phyloP scores from a whole-genome alignment of 164 flowering plant genomes.

The Protea cynaroides region DNA sequence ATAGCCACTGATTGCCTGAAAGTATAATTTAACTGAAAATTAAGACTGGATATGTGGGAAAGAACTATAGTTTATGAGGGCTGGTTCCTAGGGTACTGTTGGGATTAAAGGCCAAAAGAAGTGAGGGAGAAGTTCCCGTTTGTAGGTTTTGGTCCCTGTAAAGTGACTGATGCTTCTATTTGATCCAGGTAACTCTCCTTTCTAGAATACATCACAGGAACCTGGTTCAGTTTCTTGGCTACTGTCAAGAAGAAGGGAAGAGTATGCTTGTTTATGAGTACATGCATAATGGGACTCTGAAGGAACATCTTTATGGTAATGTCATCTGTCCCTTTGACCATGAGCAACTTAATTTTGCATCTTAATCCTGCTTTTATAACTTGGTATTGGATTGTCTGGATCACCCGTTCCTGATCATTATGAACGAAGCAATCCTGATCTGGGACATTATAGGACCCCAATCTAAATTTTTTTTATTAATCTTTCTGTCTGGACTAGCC shows the following conservation, averaged over 20 bases:
- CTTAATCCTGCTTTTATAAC: not conserved
- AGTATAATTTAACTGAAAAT: not conserved
- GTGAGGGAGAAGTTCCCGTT: not conserved
- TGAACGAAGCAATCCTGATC: no score
- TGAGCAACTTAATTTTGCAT: constrained; percentile 6
- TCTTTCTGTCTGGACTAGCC: no score
- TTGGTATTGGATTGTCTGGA: no score
- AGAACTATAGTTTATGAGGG: no score
- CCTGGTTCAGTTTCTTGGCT: constrained; percentile 91
- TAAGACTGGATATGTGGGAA: not conserved
- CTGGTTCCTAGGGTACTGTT: no score
- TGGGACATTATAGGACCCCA: no score
- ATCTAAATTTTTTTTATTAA: no score
- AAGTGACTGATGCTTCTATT: constrained; percentile 4
- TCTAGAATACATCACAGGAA: constrained; percentile 98
- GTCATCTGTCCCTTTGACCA: not conserved
- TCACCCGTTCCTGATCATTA: no score
- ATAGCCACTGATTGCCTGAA: not conserved
- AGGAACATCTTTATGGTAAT: constrained; percentile 94
- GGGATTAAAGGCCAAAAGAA: not conserved
- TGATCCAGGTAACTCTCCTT: constrained; percentile 75
- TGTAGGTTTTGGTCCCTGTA: not conserved
- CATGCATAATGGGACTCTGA: constrained; percentile 98
- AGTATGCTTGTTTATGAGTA: constrained; percentile 89
- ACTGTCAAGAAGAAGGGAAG: constrained; percentile 88